Evolutionary conservation across 768 basidiomycete species (phyloP).

Genomic region (Boletus sensibilis): DNA sequence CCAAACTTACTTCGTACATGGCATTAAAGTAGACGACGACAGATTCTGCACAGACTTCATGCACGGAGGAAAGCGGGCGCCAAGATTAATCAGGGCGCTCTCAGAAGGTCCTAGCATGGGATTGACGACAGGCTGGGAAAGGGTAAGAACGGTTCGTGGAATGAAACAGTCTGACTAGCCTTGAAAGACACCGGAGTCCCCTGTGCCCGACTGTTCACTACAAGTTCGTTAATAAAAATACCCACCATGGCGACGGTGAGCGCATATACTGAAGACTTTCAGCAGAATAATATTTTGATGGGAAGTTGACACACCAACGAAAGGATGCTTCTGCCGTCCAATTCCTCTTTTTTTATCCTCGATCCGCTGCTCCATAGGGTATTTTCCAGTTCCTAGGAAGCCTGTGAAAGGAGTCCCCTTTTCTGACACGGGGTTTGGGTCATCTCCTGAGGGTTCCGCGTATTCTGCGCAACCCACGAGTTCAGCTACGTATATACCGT

Average conservation of each 20-base stretch:
- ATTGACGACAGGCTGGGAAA: slow-evolving; percentile 69
- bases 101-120: slow-evolving; percentile 90
- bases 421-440: slow-evolving; percentile 32
- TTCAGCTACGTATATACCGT: background rate
- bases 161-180: slow-evolving; percentile 38
- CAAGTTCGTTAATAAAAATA: slow-evolving; percentile 82
- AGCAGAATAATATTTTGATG: background rate
- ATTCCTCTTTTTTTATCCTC: slow-evolving; percentile 86
- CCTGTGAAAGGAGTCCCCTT: slow-evolving; percentile 41
- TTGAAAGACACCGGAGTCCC: slow-evolving; percentile 86
- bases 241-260: slow-evolving; percentile 66
- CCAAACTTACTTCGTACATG: slow-evolving; percentile 46
- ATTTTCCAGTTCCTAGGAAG: slow-evolving; percentile 48
- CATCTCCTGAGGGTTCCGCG: slow-evolving; percentile 47
- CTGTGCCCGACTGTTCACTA: slow-evolving; percentile 70
- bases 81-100: slow-evolving; percentile 79
- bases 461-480: slow-evolving; percentile 48
- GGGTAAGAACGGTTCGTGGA: slow-evolving; percentile 5
- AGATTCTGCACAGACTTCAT: slow-evolving; percentile 72
- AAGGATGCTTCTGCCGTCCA: slow-evolving; percentile 77
- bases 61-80: slow-evolving; percentile 91
- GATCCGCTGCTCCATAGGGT: slow-evolving; percentile 77
- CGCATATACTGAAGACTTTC: slow-evolving; percentile 50
- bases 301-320: slow-evolving; percentile 54
- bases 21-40: slow-evolving; percentile 51